Base-by-base conservation (phyloP, 148 eudicot species). In the Oxyria digyna region DNA sequence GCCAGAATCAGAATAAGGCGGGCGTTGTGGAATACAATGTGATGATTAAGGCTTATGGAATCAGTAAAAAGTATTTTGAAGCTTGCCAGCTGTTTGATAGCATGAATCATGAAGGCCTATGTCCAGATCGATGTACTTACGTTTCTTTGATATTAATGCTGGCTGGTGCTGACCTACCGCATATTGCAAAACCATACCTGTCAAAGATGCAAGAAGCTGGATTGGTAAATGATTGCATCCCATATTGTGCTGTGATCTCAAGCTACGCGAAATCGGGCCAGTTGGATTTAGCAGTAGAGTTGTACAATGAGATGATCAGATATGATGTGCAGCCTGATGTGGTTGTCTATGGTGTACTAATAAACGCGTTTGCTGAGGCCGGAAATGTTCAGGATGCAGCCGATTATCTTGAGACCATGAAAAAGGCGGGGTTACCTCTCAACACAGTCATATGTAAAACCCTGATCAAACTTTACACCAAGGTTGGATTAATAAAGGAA, bases 11-110 rank as follows among this genome's bases (percentile, higher is more conserved):
- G 69, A 79, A 78, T 69, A 86, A 73, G 40, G 77, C 80, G 8
- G 76, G 76, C 15, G 89, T 85, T 21, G 78, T 89, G 62, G 95
- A 81, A 77, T 87, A 81, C 69, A 89, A 93, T 75, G 98, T 93
- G 79, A 89, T 93, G 96, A 83, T 89, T 70, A 89, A 89, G 80
- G 90, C 98, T 70, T 93, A 87, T 73, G 96, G 98, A 43, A 74
- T 93, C 69, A 79, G 82, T 74, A 82, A 85, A 77, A 86, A 75
- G 55, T 87, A 80, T 62, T 78, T 75, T 1, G 71, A 89, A 72
- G 98, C 98, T 11, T 93, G 96, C 74, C 72, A 68, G 42, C 74
- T 93, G 69, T 82, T 93, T 33, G 84, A 89, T 74, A 83, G 79
- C 70, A 87, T 93, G 96, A 81, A 85, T 72, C 76, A 69, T 62